Evolutionary conservation across 2,329 filamentous ascomycete genomes (phyloP).

Genomic region (Calonectria hongkongensis): DNA sequence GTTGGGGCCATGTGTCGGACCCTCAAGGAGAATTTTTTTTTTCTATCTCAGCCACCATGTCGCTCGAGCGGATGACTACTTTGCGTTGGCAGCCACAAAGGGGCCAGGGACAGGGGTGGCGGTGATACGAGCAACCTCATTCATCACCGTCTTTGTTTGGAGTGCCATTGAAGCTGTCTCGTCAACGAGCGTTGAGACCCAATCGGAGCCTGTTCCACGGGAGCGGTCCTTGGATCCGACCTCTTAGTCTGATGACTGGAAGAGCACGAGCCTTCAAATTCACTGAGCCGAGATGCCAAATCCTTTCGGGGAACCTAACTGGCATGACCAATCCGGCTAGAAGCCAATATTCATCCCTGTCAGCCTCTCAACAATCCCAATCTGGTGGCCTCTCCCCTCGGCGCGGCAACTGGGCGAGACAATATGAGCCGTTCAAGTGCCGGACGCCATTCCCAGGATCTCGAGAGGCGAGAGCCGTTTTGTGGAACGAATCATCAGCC

Average conservation of each 20-base stretch:
- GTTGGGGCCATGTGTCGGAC: conserved; percentile 16
- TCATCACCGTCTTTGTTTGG: conserved; percentile 20
- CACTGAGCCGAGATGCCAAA: conserved; percentile 38
- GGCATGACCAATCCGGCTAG: conserved; percentile 28
- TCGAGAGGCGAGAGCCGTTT: conserved; percentile 24
- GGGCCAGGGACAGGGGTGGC: conserved; percentile 31
- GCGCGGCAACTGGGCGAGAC: conserved; percentile 33
- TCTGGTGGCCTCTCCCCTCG: conserved; percentile 3
- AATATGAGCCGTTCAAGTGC: conserved; percentile 34
- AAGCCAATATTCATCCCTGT: conserved; percentile 31
- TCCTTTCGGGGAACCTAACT: conserved; percentile 32
- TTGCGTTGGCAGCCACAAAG: conserved; percentile 38
- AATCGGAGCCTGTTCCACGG: conserved; percentile 54
- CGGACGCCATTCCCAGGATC: conserved; percentile 34
- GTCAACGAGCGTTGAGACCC: conserved; percentile 37
- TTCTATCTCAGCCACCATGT: conserved; percentile 35
- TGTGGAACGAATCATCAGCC: conserved; percentile 32
- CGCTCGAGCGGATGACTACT: conserved; percentile 15
- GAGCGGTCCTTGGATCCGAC: conserved; percentile 48
- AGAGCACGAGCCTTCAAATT: conserved; percentile 31
- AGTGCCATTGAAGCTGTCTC: conserved; percentile 37
- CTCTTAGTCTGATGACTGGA: conserved; percentile 42
- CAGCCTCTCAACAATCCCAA: conserved; percentile 16
- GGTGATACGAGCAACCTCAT: conserved; percentile 38
- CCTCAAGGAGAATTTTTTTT: conserved; percentile 38